Evolutionary conservation across 192 early-diverging fungal genomes (phyloP).

Genomic region (Coemansia guatemalensis): DNA sequence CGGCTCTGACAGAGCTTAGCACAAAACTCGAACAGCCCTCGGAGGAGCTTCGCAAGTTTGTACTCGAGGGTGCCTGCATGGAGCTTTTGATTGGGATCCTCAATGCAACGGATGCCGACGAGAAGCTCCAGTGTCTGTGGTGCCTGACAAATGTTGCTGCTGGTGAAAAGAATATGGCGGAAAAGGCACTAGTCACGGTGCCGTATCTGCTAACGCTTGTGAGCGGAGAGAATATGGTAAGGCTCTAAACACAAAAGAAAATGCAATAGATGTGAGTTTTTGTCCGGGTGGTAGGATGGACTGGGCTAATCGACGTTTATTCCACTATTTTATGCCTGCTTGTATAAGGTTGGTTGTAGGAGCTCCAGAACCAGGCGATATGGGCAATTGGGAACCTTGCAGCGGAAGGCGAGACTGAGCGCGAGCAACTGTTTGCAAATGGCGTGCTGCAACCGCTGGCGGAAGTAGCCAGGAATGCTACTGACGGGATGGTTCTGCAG

Average conservation of each 20-base stretch:
- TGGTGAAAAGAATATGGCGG: conserved; percentile 19
- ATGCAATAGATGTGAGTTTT: too few relatives aligned
- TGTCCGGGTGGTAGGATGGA: conserved; percentile 7
- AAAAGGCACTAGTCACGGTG: conserved; percentile 45
- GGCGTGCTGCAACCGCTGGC: conserved; percentile 77
- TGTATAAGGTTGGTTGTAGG: conserved; percentile 7
- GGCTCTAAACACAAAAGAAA: too few relatives aligned
- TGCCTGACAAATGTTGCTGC: conserved; percentile 63
- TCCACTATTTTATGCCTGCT: too few relatives aligned
- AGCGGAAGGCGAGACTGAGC: conserved; percentile 71
- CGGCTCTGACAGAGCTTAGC: conserved; percentile 50
- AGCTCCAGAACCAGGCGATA: conserved; percentile 83
- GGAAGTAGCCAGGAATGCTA: conserved; percentile 62
- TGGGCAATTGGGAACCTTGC: conserved; percentile 97
- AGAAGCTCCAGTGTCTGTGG: conserved; percentile 58
- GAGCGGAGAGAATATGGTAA: conserved; percentile 29
- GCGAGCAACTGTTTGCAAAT: conserved; percentile 70
- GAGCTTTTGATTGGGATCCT: conserved; percentile 48
- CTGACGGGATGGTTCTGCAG: conserved; percentile 58
- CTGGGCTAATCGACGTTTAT: too few relatives aligned
- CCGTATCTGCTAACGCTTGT: conserved; percentile 56
- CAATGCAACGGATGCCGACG: conserved; percentile 50
- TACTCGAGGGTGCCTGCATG: conserved; percentile 43
- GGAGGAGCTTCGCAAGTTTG: conserved; percentile 45
- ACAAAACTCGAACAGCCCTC: conserved; percentile 55